A percentile compares a stretch with the other conserved stretches of the same genome.
Conservation (phyloP, 768 basidiomycete genomes). For the Boletus edulis region DNA sequence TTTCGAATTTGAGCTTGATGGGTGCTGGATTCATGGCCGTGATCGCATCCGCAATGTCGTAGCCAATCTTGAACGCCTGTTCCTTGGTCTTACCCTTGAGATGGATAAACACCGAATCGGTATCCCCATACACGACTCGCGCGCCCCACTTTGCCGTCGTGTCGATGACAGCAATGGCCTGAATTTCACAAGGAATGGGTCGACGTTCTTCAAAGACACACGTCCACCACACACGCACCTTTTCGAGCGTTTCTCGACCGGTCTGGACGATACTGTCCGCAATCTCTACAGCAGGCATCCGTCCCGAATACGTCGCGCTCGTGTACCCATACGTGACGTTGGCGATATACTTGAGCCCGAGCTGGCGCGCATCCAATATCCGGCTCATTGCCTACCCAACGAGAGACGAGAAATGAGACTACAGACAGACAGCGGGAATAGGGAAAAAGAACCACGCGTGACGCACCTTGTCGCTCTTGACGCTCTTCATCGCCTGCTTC, state of each 20-base stretch:
- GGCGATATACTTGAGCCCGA: conserved; percentile 90
- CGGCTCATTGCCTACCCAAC: conserved; percentile 59
- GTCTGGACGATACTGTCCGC: conserved; percentile 98
- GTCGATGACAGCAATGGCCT: conserved; percentile 86
- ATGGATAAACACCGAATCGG: conserved; percentile 92
- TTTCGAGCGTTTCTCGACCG: conserved; percentile 92
- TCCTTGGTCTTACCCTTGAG: conserved; percentile 90
- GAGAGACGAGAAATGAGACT: not conserved
- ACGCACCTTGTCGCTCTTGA: conserved; percentile 68
- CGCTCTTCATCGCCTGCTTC: conserved; percentile 91
- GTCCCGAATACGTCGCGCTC: conserved; percentile 87
- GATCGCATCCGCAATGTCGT: conserved; percentile 87
- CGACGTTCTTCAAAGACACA: too few relatives aligned
- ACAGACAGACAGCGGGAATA: not conserved
- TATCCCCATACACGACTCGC: conserved; percentile 94
- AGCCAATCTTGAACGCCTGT: conserved; percentile 88
- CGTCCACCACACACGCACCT: conserved; percentile 43
- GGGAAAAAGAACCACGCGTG: not conserved
- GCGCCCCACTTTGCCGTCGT: conserved; percentile 83
- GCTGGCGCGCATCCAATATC: conserved; percentile 87
- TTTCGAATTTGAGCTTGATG: conserved; percentile 96
- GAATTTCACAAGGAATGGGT: not conserved
- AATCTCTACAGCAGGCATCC: conserved; percentile 98
- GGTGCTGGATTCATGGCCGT: conserved; percentile 87
- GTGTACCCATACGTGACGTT: conserved; percentile 98